These are phyloP conservation scores for Coniosporium tulheliwenetii DNA, from an alignment of 2,329 filamentous ascomycete genomes.

Conservation along the genomic window DNA sequence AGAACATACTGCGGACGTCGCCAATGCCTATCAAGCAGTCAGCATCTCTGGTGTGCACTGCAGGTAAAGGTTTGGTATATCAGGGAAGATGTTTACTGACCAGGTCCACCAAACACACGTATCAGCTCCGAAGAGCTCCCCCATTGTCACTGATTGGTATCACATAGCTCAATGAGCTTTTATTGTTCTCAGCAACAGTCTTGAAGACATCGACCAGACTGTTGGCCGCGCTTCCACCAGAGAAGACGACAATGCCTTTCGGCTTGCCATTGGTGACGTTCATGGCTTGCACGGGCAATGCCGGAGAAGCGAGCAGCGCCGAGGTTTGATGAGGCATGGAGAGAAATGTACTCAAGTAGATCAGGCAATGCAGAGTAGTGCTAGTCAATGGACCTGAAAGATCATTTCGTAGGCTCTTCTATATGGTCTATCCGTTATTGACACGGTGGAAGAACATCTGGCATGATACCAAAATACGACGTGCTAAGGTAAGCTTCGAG, in stretches of 20 bases:
- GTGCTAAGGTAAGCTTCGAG: too few relatives aligned
- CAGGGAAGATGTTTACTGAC: slow-evolving; percentile 27
- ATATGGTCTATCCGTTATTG: too few relatives aligned
- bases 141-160: slow-evolving; percentile 96
- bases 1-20: slow-evolving; percentile 52
- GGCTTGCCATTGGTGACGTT: slow-evolving; percentile 11
- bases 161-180: slow-evolving; percentile 61
- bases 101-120: slow-evolving; percentile 84
- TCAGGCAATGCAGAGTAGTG: too few relatives aligned
- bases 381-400: too few relatives aligned
- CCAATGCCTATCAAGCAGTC: slow-evolving; percentile 35
- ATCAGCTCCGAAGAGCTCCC: slow-evolving; percentile 84
- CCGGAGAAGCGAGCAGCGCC: too few relatives aligned
- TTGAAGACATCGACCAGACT: slow-evolving; percentile 84
- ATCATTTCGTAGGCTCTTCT: too few relatives aligned
- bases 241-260: slow-evolving; percentile 67
- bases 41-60: slow-evolving; percentile 1
- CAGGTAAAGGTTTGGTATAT: background rate
- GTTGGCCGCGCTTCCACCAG: slow-evolving; percentile 87
- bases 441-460: too few relatives aligned
- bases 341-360: too few relatives aligned
- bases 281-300: too few relatives aligned
- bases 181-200: slow-evolving; percentile 40
- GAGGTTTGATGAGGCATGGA: too few relatives aligned
- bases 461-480: too few relatives aligned